Evolutionary conservation across 2,329 filamentous ascomycete species (phyloP).

Genomic region (Capronia americana): DNA sequence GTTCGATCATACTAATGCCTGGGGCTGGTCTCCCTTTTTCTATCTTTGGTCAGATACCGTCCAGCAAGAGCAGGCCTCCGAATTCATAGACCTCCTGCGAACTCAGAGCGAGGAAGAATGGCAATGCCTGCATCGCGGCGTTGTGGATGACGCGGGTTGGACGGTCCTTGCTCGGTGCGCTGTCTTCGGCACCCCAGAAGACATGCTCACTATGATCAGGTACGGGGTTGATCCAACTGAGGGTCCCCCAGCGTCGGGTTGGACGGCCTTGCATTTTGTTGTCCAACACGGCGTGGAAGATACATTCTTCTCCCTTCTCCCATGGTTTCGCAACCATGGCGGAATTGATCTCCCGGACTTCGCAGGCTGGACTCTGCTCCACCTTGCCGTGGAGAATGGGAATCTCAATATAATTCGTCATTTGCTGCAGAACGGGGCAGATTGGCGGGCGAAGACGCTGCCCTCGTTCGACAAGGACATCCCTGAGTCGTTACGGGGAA

Average conservation of each 20-base stretch:
- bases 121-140: constrained; percentile 2
- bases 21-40: constrained; percentile 9
- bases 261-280: constrained; percentile 6
- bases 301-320: background rate
- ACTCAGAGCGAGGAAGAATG: background rate
- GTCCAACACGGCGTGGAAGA: background rate
- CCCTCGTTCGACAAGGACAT: constrained; percentile 8
- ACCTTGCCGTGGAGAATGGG: background rate
- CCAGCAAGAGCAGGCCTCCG: background rate
- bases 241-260: background rate
- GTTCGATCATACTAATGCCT: constrained; percentile 5
- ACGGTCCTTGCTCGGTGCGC: constrained; percentile 2
- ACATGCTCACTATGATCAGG: constrained; percentile 1
- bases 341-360: background rate
- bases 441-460: constrained; percentile 9
- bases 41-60: constrained; percentile 3
- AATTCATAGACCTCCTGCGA: constrained; percentile 6
- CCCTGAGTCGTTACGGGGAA: constrained; percentile 1
- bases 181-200: constrained; percentile 1
- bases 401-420: constrained; percentile 1
- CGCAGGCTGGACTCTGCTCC: constrained; percentile 5
- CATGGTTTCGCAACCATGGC: background rate
- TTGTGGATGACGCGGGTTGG: constrained; percentile 5
- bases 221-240: constrained; percentile 7
- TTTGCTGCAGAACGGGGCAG: constrained; percentile 3